Evolutionary conservation across 2,329 filamentous ascomycete species (phyloP).

Genomic region (Cladosporium phlei): DNA sequence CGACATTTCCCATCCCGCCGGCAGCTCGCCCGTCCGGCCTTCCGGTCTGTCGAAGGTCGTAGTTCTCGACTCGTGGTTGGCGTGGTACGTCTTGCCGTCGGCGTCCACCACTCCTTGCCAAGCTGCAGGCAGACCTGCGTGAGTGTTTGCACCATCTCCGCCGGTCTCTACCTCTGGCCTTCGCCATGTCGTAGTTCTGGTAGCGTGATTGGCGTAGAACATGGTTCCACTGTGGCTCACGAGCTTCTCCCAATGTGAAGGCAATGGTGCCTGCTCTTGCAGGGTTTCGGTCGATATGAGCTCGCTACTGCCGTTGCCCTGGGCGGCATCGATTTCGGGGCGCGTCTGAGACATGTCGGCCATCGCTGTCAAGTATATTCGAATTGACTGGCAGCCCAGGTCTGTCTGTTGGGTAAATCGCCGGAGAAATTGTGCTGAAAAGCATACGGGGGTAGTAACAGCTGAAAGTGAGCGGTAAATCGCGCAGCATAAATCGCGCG

Average conservation of each 20-base stretch:
- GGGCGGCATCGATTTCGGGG: neutral
- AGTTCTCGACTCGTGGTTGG: slow-evolving; percentile 7
- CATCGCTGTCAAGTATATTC: neutral
- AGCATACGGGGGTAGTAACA: neutral
- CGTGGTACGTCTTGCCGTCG: slow-evolving; percentile 5
- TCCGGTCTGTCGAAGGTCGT: slow-evolving; percentile 1
- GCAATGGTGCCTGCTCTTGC: neutral
- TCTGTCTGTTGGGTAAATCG: too few species aligned
- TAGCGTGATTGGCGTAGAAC: slow-evolving; percentile 8
- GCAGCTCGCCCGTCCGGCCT: slow-evolving; percentile 1
- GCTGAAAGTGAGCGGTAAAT: neutral
- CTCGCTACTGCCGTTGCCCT: neutral
- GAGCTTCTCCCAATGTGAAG: slow-evolving; percentile 7
- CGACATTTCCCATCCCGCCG: slow-evolving; percentile 10
- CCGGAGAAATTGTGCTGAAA: too few species aligned
- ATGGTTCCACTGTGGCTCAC: neutral
- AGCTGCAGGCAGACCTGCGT: neutral
- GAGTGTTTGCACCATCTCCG: neutral
- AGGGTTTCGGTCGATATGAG: neutral
- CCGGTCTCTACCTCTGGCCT: neutral
- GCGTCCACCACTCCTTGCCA: slow-evolving; percentile 6
- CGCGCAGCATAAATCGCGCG: neutral
- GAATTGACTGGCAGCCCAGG: too few species aligned
- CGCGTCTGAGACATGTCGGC: neutral
- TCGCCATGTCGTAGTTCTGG: slow-evolving; percentile 3